Evolutionary conservation across 2,329 filamentous ascomycete species (phyloP).

Genomic region (Colletotrichum eleusines): DNA sequence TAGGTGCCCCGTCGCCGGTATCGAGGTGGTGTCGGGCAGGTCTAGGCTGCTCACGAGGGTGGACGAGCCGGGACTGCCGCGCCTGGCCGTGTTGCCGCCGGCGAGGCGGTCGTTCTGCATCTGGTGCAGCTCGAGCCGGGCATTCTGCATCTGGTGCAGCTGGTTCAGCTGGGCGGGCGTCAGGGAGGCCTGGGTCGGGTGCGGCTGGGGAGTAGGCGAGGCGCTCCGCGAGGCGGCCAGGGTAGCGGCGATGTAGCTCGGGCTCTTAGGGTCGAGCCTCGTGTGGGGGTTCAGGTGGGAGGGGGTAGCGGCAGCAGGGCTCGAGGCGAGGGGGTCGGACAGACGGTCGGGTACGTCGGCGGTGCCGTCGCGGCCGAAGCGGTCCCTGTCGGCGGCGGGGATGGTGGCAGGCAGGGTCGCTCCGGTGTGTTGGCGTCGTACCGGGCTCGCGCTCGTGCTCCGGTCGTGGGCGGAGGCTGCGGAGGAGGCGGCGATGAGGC

Average conservation of each 20-base stretch:
- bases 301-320: slow-evolving; percentile 19
- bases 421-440: slow-evolving; percentile 54
- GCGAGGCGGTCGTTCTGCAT: too few relatives aligned
- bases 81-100: slow-evolving; percentile 43
- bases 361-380: slow-evolving; percentile 39
- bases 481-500: slow-evolving; percentile 59
- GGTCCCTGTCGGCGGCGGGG: slow-evolving; percentile 11
- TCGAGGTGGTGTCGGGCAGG: slow-evolving; percentile 66
- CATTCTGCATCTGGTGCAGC: slow-evolving; percentile 32
- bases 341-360: slow-evolving; percentile 45
- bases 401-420: slow-evolving; percentile 47
- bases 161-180: slow-evolving; percentile 38
- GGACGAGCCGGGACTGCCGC: slow-evolving; percentile 48
- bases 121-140: too few relatives aligned
- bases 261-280: slow-evolving; percentile 59
- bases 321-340: slow-evolving; percentile 45
- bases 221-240: slow-evolving; percentile 55
- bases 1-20: slow-evolving; percentile 72
- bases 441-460: slow-evolving; percentile 44
- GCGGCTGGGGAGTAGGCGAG: slow-evolving; percentile 40
- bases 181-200: slow-evolving; percentile 29
- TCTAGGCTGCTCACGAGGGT: slow-evolving; percentile 51
- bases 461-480: slow-evolving; percentile 51
- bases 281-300: slow-evolving; percentile 41
- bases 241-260: slow-evolving; percentile 72